Evolutionary conservation across 495 filamentous ascomycete genomes (phyloP), one percentile per base, ranked within the genome.

Genomic region (Lichina pygmaea): DNA sequence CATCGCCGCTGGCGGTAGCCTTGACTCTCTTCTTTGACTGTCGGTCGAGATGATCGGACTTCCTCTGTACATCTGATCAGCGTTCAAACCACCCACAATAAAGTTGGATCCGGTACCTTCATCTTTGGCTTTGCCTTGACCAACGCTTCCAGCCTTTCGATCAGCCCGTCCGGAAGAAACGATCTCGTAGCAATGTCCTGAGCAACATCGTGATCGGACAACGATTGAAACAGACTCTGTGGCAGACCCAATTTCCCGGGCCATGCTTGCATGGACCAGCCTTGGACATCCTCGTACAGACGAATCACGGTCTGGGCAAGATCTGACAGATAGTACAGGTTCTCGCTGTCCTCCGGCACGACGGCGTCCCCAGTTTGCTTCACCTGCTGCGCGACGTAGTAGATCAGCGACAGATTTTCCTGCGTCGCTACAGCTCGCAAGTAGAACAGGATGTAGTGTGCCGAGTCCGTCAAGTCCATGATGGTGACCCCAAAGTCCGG

Each of bases 321-420:
- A 53, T 99, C 89, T 43, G 78, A 81, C n/a, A 95, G 60, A 12
- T 82, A 72, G 53, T 93, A 91, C 24, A 95, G 69, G 42, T 77
- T 74, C 48, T 78, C 71, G 47, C 69, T 71, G 50, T 66, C 54
- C 0, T 58, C 53, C 0, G 62, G 65, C 37, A 65, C 66, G 42
- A 95, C 69, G 17, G 70, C 78, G 54, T 97, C 91, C 16, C 73
- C 71, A 17, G 81, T 78, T 59, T 85, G 78, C 61, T 99, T 99
- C 43, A 93, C 77, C 8, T 84, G 76, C 61, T 95, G 83, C 13
- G 81, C 86, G 42, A 92, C 73, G 57, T 93, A 83, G 64, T 77
- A 91, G 48, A 99, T 86, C 48, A 93, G 60, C 0, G 79, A 77
- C 7, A 95, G 65, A 52, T 94, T 95, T 15, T 80, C 73, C 51